phyloP scores from a whole-genome alignment of 1,284 basidiomycete genomes.

The Moesziomyces sp. region DNA sequence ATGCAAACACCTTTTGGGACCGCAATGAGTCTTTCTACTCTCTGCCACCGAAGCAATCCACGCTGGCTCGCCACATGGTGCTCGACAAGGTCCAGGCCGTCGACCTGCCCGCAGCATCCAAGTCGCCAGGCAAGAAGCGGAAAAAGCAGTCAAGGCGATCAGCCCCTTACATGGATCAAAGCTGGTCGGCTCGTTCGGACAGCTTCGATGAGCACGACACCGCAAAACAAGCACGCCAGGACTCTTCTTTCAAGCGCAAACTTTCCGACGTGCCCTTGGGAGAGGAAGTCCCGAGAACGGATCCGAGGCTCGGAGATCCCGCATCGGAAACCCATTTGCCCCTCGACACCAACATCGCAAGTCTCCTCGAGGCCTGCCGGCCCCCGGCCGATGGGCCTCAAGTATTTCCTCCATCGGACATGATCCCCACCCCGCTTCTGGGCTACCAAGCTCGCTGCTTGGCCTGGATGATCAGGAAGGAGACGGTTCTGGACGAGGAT shows the following conservation, averaged over 20 bases:
- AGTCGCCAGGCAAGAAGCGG: constrained; percentile 26
- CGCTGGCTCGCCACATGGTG: constrained; percentile 31
- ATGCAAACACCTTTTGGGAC: constrained; percentile 36
- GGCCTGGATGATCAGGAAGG: constrained; percentile 46
- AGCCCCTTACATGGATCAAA: neutral
- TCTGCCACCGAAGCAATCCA: constrained; percentile 30
- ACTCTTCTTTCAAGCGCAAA: constrained; percentile 6
- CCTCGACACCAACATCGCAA: constrained; percentile 42
- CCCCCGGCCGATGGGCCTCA: constrained; percentile 27
- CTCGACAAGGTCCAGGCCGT: constrained; percentile 29
- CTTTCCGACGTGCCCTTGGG: constrained; percentile 13
- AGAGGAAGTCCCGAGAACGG: constrained; percentile 12
- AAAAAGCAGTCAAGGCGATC: constrained; percentile 9
- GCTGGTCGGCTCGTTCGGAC: neutral
- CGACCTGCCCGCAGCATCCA: constrained; percentile 19
- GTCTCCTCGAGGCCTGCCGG: constrained; percentile 46
- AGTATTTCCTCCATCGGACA: constrained; percentile 29
- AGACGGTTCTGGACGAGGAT: constrained; percentile 37
- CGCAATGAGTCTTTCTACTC: constrained; percentile 40
- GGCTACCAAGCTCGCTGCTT: constrained; percentile 47
- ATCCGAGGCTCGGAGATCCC: constrained; percentile 30
- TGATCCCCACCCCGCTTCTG: constrained; percentile 38
- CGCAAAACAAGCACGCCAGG: neutral
- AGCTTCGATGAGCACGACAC: neutral
- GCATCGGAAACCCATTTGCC: constrained; percentile 22